Base-by-base conservation (phyloP, 2,329 filamentous ascomycete genomes). In the Exophiala bonariae region DNA sequence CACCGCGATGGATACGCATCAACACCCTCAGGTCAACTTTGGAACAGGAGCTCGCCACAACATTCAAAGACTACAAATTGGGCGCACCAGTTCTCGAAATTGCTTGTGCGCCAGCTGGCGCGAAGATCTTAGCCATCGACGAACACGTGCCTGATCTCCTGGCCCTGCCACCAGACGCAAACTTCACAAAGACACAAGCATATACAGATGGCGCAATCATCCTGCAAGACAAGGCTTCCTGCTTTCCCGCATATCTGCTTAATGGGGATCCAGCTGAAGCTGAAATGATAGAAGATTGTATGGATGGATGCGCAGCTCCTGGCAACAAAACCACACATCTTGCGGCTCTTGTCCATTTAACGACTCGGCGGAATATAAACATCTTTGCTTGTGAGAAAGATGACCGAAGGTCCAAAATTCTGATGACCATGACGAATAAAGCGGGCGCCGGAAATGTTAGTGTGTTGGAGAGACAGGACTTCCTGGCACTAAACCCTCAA, bases 271-370 rank as follows among this genome's bases (percentile, higher is more conserved):
- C 80, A 47, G 80, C 85, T 55, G 35, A 44, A 3, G 34, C 42
- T 19, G 11, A 33, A 1, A 65, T 62, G 57, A 34, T 57, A 3
- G 89, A 89, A 18, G 83, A 93, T 61, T 74, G 95, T 7, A 81
- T 97, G n/a, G 93, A 99, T 66, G 88, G 88, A 0, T 97, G 92
- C 64, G 89, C 93, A 0, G 93, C 93, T 1, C 93, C 93, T 1
- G 93, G 93, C 4, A 99, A 99, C 67, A 99, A 99, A 70, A 97
- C 93, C 1, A 97, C 92, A 6, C 93, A 97, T 66, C 71, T 95
- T 37, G 90, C 91, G 1, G 86, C 89, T 2, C 81, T 96, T 3
- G 62, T 93, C 2, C 63, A 63, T 3, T 58, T 59, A 43, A 47
- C 50, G 5, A 23, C n/a, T 2, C 6, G 13, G 11, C 18, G 18